Evolutionary conservation across 2,329 filamentous ascomycete genomes (phyloP).

Genomic region (Pseudocercospora cruenta): DNA sequence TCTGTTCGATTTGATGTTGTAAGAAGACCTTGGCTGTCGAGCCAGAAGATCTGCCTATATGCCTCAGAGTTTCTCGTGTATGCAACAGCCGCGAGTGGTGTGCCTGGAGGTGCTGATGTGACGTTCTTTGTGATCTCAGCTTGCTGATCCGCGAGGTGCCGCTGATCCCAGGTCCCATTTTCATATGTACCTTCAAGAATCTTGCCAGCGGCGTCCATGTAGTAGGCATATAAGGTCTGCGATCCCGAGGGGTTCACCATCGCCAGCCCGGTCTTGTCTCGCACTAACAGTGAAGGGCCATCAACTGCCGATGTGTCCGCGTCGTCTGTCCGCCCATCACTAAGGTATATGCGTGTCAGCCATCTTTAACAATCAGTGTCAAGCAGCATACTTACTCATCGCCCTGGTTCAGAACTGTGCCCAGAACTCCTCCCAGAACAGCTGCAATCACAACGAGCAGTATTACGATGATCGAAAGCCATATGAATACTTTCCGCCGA

Average conservation of each 20-base stretch:
- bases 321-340: not conserved
- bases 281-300: not conserved
- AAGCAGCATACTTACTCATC: not conserved
- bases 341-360: not conserved
- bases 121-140: slow-evolving; percentile 12
- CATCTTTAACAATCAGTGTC: not conserved
- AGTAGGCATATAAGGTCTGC: slow-evolving; percentile 19
- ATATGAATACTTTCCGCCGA: not conserved
- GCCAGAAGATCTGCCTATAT: slow-evolving; percentile 1
- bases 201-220: slow-evolving; percentile 18
- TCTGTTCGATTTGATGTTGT: not conserved
- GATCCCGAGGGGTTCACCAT: slow-evolving; percentile 7
- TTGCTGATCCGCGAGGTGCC: slow-evolving; percentile 8
- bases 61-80: not conserved
- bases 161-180: slow-evolving; percentile 18
- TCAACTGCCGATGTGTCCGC: not conserved
- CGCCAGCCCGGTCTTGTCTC: slow-evolving; percentile 22
- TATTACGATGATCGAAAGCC: not conserved
- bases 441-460: not conserved
- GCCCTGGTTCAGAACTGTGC: not conserved
- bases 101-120: slow-evolving; percentile 6
- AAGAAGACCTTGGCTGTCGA: not conserved
- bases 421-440: not conserved
- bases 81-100: not conserved
- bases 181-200: slow-evolving; percentile 22